phyloP scores from a whole-genome alignment of 148 eudicot genomes.

The Bassia scoparia region DNA sequence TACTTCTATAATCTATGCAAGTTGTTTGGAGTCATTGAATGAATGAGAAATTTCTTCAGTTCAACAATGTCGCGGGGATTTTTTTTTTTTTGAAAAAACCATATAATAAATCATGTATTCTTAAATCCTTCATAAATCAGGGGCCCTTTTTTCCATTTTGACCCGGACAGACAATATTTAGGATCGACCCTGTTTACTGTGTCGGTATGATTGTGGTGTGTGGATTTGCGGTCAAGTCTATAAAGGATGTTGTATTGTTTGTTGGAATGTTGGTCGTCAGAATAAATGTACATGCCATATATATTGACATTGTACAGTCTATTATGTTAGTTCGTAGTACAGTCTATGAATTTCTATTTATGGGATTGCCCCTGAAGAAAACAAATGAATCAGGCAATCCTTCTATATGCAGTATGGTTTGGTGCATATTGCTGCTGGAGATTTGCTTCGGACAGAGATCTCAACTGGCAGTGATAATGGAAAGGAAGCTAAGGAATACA shows the following conservation, averaged over 20 bases:
- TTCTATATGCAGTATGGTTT: conserved; percentile 82
- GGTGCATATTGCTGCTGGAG: conserved; percentile 98
- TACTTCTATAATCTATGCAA: no score
- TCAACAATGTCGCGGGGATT: no score
- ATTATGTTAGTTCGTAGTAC: conserved; percentile 3
- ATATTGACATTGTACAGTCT: neutral
- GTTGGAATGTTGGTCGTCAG: neutral
- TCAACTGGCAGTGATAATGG: conserved; percentile 87
- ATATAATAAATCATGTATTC: no score
- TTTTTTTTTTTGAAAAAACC: no score
- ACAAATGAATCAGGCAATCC: conserved; percentile 44
- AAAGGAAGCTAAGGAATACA: conserved; percentile 72
- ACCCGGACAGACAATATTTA: no score
- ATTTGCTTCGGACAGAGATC: conserved; percentile 80
- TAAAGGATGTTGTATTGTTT: neutral
- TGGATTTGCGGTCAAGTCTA: no score
- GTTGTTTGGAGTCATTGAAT: no score
- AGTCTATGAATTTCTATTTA: conserved; percentile 30
- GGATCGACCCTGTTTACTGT: no score
- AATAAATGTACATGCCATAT: neutral
- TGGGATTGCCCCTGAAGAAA: conserved; percentile 33
- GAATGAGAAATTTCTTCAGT: no score
- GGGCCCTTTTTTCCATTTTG: no score
- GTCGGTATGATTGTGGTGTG: neutral
- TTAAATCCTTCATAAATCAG: no score